phyloP scores from a whole-genome alignment of 331 rosid genomes.

The Malus hybrid region DNA sequence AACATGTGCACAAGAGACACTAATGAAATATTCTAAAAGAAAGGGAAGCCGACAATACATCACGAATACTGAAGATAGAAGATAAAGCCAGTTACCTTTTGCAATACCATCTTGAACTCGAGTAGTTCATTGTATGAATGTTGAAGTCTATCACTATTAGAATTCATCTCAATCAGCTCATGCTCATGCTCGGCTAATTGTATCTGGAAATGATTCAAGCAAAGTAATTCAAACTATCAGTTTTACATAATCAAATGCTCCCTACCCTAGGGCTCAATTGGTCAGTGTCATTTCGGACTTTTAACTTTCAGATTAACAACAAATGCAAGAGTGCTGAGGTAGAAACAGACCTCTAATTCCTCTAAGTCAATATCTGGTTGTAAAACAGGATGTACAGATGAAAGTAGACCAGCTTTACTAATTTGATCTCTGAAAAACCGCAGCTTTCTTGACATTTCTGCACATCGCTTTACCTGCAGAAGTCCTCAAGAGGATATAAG shows the following conservation, averaged over 20 bases:
- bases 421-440: slow-evolving; percentile 90
- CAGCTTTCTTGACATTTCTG: slow-evolving; percentile 96
- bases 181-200: slow-evolving; percentile 95
- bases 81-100: slow-evolving; percentile 50
- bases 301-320: slow-evolving; percentile 7
- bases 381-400: slow-evolving; percentile 49
- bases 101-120: slow-evolving; percentile 93
- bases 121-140: slow-evolving; percentile 93
- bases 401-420: slow-evolving; percentile 63
- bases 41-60: background rate
- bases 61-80: background rate
- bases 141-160: slow-evolving; percentile 80
- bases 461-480: slow-evolving; percentile 92
- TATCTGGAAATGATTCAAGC: slow-evolving; percentile 37
- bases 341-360: slow-evolving; percentile 74
- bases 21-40: slow-evolving; percentile 5
- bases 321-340: slow-evolving; percentile 4
- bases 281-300: background rate
- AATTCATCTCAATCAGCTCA: slow-evolving; percentile 88
- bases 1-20: background rate
- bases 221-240: slow-evolving; percentile 23
- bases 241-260: slow-evolving; percentile 19
- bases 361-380: slow-evolving; percentile 78
- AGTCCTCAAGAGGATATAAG: slow-evolving; percentile 16
- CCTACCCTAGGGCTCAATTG: slow-evolving; percentile 2